Conservation (phyloP, 306 rosid species). For the Sphenostylis stenocarpa region DNA sequence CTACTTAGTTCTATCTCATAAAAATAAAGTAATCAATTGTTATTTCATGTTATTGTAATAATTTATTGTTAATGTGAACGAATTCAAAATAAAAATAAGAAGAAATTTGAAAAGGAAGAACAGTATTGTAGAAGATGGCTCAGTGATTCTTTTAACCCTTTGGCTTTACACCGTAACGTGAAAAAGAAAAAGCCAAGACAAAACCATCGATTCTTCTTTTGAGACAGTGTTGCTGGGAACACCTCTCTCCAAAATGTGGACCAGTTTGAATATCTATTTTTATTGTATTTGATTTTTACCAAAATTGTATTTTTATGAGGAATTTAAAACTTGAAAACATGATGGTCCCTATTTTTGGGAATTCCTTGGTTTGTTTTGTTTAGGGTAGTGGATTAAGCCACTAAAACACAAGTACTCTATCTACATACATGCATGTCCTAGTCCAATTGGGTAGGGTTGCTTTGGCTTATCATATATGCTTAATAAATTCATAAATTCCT, state of each 20-base stretch:
- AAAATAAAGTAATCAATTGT: slow-evolving; percentile 29
- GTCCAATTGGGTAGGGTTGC: neutral
- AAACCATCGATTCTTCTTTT: slow-evolving; percentile 42
- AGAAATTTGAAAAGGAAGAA: neutral
- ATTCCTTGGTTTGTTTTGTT: slow-evolving; percentile 26
- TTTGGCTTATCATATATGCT: neutral
- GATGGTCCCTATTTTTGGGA: slow-evolving; percentile 37
- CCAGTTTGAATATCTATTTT: slow-evolving; percentile 39
- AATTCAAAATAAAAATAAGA: too few species aligned
- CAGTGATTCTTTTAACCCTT: neutral
- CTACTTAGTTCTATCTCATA: neutral
- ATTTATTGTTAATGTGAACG: too few species aligned
- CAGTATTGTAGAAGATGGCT: neutral
- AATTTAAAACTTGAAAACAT: slow-evolving; percentile 25
- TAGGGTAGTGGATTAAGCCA: slow-evolving; percentile 27
- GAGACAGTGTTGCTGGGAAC: slow-evolving; percentile 58
- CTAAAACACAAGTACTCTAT: slow-evolving; percentile 23
- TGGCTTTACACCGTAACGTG: slow-evolving; percentile 37
- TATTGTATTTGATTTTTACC: neutral
- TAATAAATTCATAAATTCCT: neutral
- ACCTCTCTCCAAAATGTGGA: slow-evolving; percentile 35
- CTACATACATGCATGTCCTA: slow-evolving; percentile 25
- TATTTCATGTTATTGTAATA: too few species aligned
- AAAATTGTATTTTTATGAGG: neutral
- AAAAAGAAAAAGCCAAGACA: slow-evolving; percentile 40